phyloP scores from a whole-genome alignment of 108 stramenopile species.

The Skeletonema potamos region DNA sequence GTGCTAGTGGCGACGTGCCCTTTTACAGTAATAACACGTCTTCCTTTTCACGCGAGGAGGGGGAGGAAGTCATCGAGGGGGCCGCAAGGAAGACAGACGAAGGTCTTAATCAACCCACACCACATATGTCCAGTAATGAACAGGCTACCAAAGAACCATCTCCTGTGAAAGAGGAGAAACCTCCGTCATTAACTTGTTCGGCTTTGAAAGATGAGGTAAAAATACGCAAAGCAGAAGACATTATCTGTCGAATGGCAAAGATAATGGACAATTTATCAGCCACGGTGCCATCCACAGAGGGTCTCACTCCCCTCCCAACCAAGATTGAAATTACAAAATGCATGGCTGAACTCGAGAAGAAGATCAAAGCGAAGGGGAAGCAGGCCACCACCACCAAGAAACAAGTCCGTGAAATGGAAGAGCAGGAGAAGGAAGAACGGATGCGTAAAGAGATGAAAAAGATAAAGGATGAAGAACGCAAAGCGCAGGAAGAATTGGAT shows the following conservation, averaged over 20 bases:
- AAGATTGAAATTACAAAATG: conserved; percentile 45
- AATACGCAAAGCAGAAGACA: conserved; percentile 38
- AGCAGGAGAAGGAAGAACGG: conserved; percentile 30
- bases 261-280: conserved; percentile 15
- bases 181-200: conserved; percentile 29
- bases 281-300: not conserved
- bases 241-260: conserved; percentile 28
- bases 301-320: conserved; percentile 33
- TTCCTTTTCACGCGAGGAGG: not conserved
- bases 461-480: conserved; percentile 1
- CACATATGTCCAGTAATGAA: not conserved
- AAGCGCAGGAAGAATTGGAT: conserved; percentile 13
- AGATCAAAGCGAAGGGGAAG: conserved; percentile 43
- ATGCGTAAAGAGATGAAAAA: conserved; percentile 11
- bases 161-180: not conserved
- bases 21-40: not conserved
- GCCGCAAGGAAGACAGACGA: not conserved
- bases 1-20: not conserved
- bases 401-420: conserved; percentile 38
- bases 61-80: not conserved
- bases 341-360: conserved; percentile 40
- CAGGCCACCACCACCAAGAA: conserved; percentile 24
- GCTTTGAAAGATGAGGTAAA: conserved; percentile 26
- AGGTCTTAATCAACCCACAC: not conserved
- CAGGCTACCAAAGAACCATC: not conserved